Evolutionary conservation across 345 rosid species (phyloP).

Genomic region (Nasturtium officinale): DNA sequence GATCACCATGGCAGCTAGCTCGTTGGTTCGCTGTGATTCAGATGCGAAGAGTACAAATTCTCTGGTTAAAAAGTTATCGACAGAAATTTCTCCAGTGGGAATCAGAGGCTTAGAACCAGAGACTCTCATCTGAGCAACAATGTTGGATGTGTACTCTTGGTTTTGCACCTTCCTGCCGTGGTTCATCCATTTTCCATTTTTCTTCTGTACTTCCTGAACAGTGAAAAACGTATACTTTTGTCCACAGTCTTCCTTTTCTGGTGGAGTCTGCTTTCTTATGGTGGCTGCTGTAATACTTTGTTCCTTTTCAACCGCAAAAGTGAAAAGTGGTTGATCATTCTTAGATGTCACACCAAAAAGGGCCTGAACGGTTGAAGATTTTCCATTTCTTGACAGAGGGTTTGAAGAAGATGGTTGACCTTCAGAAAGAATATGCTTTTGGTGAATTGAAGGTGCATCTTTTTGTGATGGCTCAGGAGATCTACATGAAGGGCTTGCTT

Average conservation of each 20-base stretch:
- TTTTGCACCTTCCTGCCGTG: slow-evolving; percentile 64
- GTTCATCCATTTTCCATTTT: slow-evolving; percentile 73
- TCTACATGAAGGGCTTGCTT: slow-evolving; percentile 46
- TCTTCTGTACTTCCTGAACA: slow-evolving; percentile 73
- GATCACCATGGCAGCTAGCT: slow-evolving; percentile 87
- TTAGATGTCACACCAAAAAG: slow-evolving; percentile 77
- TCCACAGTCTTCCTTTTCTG: slow-evolving; percentile 54
- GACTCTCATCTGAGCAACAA: slow-evolving; percentile 82
- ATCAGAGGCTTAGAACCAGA: slow-evolving; percentile 51
- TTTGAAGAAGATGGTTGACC: slow-evolving; percentile 42
- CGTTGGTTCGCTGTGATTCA: slow-evolving; percentile 62
- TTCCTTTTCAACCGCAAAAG: slow-evolving; percentile 84
- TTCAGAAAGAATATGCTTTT: slow-evolving; percentile 42
- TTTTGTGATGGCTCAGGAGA: slow-evolving; percentile 51
- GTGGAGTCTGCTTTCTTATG: slow-evolving; percentile 48
- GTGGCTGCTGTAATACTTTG: slow-evolving; percentile 81
- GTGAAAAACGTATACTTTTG: slow-evolving; percentile 76
- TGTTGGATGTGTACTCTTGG: slow-evolving; percentile 65
- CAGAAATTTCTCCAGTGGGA: slow-evolving; percentile 32
- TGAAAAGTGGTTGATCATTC: slow-evolving; percentile 81
- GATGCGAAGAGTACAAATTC: slow-evolving; percentile 71
- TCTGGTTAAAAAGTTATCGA: slow-evolving; percentile 48
- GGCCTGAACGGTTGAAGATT: slow-evolving; percentile 64
- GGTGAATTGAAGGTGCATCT: slow-evolving; percentile 44
- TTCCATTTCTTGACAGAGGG: slow-evolving; percentile 45